Evolutionary conservation across 768 basidiomycete genomes (phyloP).

Genomic region (Termitomyces titanicus): DNA sequence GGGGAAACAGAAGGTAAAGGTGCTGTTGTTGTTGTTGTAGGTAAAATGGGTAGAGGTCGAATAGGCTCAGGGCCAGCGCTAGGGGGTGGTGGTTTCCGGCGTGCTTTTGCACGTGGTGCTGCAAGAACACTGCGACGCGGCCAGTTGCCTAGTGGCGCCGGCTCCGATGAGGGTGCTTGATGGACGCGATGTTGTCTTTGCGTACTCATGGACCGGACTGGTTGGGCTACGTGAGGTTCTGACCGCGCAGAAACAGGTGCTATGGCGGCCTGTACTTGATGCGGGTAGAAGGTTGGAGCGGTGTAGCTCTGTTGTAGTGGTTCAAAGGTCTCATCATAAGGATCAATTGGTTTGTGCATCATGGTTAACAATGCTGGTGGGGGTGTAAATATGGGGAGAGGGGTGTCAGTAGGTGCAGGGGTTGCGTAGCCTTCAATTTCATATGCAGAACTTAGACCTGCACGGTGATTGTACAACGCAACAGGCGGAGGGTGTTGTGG

Average conservation of each 20-base stretch:
- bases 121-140: conserved; percentile 40
- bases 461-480: conserved; percentile 32
- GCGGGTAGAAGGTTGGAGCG: conserved; percentile 29
- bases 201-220: conserved; percentile 8
- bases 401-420: conserved; percentile 16
- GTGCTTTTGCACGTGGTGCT: conserved; percentile 26
- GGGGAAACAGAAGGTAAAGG: background rate
- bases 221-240: background rate
- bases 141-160: conserved; percentile 53
- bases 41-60: background rate
- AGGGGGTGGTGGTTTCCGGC: conserved; percentile 21
- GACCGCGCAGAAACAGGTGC: background rate
- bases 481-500: conserved; percentile 36
- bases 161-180: conserved; percentile 25
- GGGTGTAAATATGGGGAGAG: conserved; percentile 17
- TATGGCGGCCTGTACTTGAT: conserved; percentile 21
- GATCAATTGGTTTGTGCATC: conserved; percentile 5
- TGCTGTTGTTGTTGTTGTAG: background rate
- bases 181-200: conserved; percentile 18
- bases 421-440: conserved; percentile 46
- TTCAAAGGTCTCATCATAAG: conserved; percentile 6
- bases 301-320: conserved; percentile 8
- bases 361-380: conserved; percentile 9
- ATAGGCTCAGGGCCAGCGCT: background rate
- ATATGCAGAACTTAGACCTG: conserved; percentile 39